Percentiles rank a stretch among this genome's conserved stretches.
These are phyloP conservation scores for Plantago coronopus DNA, from an alignment of 305 asterid species.

Conservation along the genomic window DNA sequence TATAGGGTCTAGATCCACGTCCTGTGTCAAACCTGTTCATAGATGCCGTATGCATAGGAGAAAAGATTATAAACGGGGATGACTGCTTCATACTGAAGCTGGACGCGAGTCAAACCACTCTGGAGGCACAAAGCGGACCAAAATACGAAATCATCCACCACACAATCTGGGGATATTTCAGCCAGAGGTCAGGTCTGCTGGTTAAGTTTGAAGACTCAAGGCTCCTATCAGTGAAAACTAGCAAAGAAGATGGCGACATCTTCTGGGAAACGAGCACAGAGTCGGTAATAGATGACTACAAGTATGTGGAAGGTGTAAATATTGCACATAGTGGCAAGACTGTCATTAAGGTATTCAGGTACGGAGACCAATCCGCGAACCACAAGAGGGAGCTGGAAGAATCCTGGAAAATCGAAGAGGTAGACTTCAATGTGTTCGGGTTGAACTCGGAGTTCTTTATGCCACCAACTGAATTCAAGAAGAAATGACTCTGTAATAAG, in stretches of 20 bases:
- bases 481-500: constrained; percentile 9
- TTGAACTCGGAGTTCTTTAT: constrained; percentile 66
- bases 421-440: constrained; percentile 69
- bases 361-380: constrained; percentile 58
- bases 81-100: constrained; percentile 76
- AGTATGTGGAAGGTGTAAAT: constrained; percentile 66
- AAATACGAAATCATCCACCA: constrained; percentile 74
- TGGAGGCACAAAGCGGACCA: constrained; percentile 63
- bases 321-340: constrained; percentile 83
- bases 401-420: constrained; percentile 81
- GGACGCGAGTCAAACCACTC: constrained; percentile 52
- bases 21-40: constrained; percentile 70
- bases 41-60: constrained; percentile 78
- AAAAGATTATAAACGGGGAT: constrained; percentile 67
- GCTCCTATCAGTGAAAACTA: constrained; percentile 65
- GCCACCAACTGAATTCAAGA: constrained; percentile 74
- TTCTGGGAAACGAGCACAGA: constrained; percentile 82
- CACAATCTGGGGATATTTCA: constrained; percentile 83
- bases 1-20: constrained; percentile 82
- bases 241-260: constrained; percentile 53
- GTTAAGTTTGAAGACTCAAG: constrained; percentile 71
- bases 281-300: constrained; percentile 65
- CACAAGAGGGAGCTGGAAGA: constrained; percentile 70
- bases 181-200: constrained; percentile 79
- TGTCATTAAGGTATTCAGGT: constrained; percentile 60